phyloP scores from a whole-genome alignment of 257 asterid genomes.

The Sherardia arvensis region DNA sequence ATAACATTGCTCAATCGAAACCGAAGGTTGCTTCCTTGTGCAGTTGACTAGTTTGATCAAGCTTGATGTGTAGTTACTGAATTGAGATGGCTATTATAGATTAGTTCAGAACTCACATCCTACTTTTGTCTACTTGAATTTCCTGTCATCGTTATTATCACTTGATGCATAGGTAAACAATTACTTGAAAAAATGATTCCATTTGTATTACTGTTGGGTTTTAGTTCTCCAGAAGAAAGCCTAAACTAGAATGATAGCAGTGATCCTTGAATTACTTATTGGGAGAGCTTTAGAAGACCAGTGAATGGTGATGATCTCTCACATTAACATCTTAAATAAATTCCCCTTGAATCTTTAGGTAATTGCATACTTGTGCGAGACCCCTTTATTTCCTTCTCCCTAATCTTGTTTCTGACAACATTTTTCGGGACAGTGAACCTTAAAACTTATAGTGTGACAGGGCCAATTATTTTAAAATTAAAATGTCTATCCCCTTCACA shows the following conservation, averaged over 20 bases:
- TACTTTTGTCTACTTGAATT: background rate
- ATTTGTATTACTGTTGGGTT: background rate
- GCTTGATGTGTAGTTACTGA: background rate
- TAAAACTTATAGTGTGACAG: background rate
- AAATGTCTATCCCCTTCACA: background rate
- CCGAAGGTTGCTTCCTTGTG: background rate
- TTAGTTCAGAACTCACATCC: background rate
- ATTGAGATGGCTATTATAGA: background rate
- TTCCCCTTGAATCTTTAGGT: background rate
- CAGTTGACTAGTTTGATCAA: background rate
- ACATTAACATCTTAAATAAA: too few species aligned
- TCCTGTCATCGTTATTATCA: too few species aligned
- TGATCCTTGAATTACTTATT: background rate
- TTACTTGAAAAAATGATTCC: background rate
- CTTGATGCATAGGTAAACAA: too few species aligned
- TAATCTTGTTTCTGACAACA: conserved; percentile 2
- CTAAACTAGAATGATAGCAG: background rate
- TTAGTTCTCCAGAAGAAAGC: background rate
- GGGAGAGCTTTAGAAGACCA: background rate
- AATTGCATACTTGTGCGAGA: background rate
- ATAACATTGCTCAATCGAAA: background rate
- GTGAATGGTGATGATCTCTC: background rate
- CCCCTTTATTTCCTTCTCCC: background rate
- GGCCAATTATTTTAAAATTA: background rate
- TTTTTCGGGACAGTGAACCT: background rate